These are phyloP conservation scores for Brassica balearica DNA, from an alignment of 441 rosid genomes.

Conservation along the genomic window DNA sequence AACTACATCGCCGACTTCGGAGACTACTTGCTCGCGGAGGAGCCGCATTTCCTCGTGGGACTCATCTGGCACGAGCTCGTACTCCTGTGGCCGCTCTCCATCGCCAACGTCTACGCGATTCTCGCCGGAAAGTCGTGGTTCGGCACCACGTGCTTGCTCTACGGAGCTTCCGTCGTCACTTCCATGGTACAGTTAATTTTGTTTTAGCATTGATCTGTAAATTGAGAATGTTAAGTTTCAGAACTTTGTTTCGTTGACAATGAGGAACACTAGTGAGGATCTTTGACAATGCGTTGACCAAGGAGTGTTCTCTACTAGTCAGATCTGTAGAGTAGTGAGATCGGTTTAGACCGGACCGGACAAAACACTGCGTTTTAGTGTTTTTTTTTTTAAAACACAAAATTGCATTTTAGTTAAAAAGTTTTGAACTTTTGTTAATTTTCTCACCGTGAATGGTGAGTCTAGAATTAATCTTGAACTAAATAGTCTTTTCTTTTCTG, in stretches of 20 bases:
- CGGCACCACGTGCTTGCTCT: constrained; percentile 73
- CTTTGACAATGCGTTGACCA: constrained; percentile 1
- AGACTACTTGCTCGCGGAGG: constrained; percentile 68
- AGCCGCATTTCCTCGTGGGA: constrained; percentile 78
- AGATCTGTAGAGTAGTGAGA: background rate
- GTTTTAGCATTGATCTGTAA: too few relatives aligned
- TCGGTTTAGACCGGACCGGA: too few relatives aligned
- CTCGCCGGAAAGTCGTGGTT: constrained; percentile 70
- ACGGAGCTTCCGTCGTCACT: constrained; percentile 67
- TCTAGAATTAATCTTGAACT: constrained; percentile 7
- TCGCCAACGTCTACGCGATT: constrained; percentile 63
- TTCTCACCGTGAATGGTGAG: background rate
- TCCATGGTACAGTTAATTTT: constrained; percentile 59
- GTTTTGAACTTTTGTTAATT: too few relatives aligned
- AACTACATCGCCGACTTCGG: constrained; percentile 53
- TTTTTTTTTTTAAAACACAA: too few relatives aligned
- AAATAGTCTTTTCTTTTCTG: background rate
- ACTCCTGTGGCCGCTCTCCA: constrained; percentile 79
- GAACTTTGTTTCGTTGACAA: too few relatives aligned
- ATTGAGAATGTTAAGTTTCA: too few relatives aligned
- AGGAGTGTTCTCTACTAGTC: background rate
- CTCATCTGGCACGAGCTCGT: constrained; percentile 73
- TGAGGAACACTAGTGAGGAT: too few relatives aligned
- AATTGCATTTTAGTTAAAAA: too few relatives aligned
- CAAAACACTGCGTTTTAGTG: too few relatives aligned